phyloP scores from a whole-genome alignment of 306 rosid genomes.

The Ormosia emarginata region DNA sequence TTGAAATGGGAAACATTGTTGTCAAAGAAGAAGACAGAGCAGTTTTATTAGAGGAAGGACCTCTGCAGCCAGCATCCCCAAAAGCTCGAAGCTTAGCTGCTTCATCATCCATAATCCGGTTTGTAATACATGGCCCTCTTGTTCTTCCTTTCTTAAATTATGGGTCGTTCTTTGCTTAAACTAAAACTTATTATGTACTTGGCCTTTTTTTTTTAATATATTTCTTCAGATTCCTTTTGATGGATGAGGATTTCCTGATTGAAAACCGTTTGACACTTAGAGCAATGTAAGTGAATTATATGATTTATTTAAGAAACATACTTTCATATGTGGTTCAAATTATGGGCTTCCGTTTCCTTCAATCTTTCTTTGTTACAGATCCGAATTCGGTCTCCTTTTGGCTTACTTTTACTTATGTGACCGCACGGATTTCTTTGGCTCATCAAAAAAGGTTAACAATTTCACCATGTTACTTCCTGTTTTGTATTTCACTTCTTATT shows the following conservation, averaged over 20 bases:
- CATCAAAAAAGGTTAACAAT: conserved; percentile 62
- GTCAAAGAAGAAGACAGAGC: conserved; percentile 73
- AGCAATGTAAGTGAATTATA: conserved; percentile 73
- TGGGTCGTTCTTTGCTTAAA: conserved; percentile 20
- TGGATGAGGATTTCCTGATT: conserved; percentile 79
- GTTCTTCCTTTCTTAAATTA: conserved; percentile 17
- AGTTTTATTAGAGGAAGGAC: conserved; percentile 72
- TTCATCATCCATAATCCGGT: conserved; percentile 64
- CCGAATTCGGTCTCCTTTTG: conserved; percentile 78
- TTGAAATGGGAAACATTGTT: conserved; percentile 43
- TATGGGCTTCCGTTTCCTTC: conserved; percentile 13
- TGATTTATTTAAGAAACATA: background rate
- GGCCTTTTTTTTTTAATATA: background rate
- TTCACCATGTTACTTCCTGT: conserved; percentile 11
- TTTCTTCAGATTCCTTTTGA: conserved; percentile 61
- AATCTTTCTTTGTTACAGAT: conserved; percentile 39
- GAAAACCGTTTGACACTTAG: conserved; percentile 87
- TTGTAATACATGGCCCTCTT: background rate
- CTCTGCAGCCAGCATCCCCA: conserved; percentile 53
- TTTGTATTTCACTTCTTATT: background rate
- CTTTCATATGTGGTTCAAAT: conserved; percentile 3
- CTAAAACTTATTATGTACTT: background rate
- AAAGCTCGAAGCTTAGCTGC: conserved; percentile 49
- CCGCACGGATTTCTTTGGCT: conserved; percentile 78
- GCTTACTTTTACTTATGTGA: conserved; percentile 78